Evolutionary conservation across 1,284 basidiomycete species (phyloP), one percentile per base, ranked within the genome.

Genomic region (Caloboletus firmus): DNA sequence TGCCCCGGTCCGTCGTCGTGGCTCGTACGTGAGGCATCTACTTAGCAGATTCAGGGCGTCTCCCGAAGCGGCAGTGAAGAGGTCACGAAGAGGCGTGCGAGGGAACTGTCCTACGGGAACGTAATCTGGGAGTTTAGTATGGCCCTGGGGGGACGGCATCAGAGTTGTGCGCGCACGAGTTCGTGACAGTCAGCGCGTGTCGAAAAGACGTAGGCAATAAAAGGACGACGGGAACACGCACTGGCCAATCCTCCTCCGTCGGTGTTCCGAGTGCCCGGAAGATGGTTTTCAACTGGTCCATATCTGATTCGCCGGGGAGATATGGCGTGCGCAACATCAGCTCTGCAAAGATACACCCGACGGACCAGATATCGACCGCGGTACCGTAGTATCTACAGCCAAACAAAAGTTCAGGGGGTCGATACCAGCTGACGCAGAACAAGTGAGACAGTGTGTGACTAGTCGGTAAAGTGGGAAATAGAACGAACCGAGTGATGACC

Each of bases 181-280:
- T 26, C 42, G 20, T 36, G 46, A 30, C 17, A 7, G 41, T 56
- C 34, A 56, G 43, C 18, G 8, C 35, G 20, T 13, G 17, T 39
- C 34, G 20, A 42, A n/a, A 28, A n/a, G 17, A 45, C 11, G 22
- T 24, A 5, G 18, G 22, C 12, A 22, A 12, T n/a, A 45, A 45
- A 47, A 24, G 26, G 34, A 36, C 20, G 31, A 20, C 28, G 47
- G 48, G 18, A 24, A 47, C 24, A 61, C 71, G 54, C 72, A 95
- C 91, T 1, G 96, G 96, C 97, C 97, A 99, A 26, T 98, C 95
- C 49, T 92, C 87, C 65, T 98, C 95, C 1, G 92, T 92, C 0
- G 97, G 97, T 5, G 95, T 95, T 0, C 97, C 97, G 18, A 99
- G 79, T 0, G 96, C 96, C 39, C 90, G 87, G 70, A 97, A 98